A percentile compares a stretch with the other conserved stretches of the same genome.
Conservation (phyloP, 805 yeast species). For the Starmerella apicola region DNA sequence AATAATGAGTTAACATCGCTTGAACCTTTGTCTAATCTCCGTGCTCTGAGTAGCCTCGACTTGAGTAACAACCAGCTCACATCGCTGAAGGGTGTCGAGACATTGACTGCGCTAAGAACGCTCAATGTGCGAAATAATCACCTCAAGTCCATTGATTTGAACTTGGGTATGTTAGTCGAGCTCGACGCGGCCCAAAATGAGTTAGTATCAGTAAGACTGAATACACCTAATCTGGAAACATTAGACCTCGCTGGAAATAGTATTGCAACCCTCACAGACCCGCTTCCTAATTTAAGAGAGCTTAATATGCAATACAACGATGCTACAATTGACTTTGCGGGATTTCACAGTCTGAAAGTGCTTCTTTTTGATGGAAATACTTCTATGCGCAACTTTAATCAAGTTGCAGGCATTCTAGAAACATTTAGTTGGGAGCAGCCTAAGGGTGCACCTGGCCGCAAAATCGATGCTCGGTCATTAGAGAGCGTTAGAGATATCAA, state of each 20-base stretch:
- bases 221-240: conserved; percentile 18
- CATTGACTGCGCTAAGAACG: conserved; percentile 16
- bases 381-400: conserved; percentile 7
- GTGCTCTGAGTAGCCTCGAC: conserved; percentile 19
- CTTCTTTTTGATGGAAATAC: conserved; percentile 20
- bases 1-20: conserved; percentile 17
- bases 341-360: conserved; percentile 16
- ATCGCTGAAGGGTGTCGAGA: conserved; percentile 16
- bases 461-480: conserved; percentile 8
- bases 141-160: conserved; percentile 13
- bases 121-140: conserved; percentile 17
- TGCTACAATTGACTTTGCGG: conserved; percentile 17
- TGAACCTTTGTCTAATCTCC: conserved; percentile 15
- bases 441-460: not conserved
- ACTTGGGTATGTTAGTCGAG: conserved; percentile 14
- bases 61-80: conserved; percentile 16
- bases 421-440: conserved; percentile 20
- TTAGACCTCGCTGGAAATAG: conserved; percentile 16
- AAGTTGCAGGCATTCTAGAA: conserved; percentile 10
- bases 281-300: conserved; percentile 15
- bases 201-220: conserved; percentile 12
- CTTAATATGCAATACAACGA: conserved; percentile 16
- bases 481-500: conserved; percentile 11
- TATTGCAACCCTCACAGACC: conserved; percentile 12
- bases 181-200: conserved; percentile 19